Evolutionary conservation across 495 filamentous ascomycete genomes (phyloP).

Genomic region (Neurospora sp.): DNA sequence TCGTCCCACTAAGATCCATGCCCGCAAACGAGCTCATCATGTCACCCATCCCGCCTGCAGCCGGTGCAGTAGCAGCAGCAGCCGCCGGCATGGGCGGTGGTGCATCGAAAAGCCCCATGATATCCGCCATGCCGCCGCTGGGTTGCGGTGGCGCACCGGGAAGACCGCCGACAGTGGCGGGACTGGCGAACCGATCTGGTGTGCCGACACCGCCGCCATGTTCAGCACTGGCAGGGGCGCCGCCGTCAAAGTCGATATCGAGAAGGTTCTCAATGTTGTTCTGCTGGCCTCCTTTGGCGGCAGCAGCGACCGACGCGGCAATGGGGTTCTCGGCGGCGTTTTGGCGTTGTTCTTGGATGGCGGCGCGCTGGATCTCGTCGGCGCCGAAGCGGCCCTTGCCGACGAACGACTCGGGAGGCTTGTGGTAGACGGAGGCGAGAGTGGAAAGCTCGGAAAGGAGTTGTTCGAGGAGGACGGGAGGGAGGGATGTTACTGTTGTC

Average conservation of each 20-base stretch:
- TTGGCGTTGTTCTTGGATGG: constrained; percentile 91
- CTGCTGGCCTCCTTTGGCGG: constrained; percentile 48
- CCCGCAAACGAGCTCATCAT: constrained; percentile 79
- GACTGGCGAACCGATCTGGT: constrained; percentile 67
- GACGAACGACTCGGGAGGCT: constrained; percentile 97
- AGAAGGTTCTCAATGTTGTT: constrained; percentile 88
- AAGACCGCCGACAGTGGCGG: constrained; percentile 28
- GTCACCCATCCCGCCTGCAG: constrained; percentile 37
- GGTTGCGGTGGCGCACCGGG: constrained; percentile 25
- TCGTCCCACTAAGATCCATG: constrained; percentile 58
- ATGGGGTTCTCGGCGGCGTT: constrained; percentile 90
- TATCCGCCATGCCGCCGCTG: constrained; percentile 67
- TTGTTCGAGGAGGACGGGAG: constrained; percentile 86
- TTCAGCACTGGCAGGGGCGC: constrained; percentile 79
- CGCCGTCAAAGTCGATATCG: constrained; percentile 96
- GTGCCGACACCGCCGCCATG: constrained; percentile 62
- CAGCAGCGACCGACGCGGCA: constrained; percentile 70
- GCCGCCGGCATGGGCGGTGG: constrained; percentile 21
- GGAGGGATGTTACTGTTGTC: constrained; percentile 89
- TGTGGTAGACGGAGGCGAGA: constrained; percentile 92
- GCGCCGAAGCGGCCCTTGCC: constrained; percentile 76
- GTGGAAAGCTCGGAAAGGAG: constrained; percentile 96
- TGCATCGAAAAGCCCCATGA: constrained; percentile 75
- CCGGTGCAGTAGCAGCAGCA: not conserved
- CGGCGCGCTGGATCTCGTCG: constrained; percentile 87